Conservation (phyloP, 495 filamentous ascomycete species). For the Neurospora tetrasperma region DNA sequence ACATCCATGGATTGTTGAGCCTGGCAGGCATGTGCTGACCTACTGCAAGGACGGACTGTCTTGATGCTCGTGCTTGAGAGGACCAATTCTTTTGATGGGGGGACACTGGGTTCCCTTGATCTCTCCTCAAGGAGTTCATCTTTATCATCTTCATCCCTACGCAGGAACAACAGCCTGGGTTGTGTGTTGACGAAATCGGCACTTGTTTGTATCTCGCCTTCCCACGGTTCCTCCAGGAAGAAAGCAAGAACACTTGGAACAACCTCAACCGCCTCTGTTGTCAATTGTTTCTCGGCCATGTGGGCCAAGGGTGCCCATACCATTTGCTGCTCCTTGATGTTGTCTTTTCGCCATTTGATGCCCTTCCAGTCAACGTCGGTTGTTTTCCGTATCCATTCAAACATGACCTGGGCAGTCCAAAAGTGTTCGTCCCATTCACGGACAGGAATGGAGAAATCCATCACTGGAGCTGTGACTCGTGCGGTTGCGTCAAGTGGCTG, state of each 20-base stretch:
- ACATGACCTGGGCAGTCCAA: slow-evolving; percentile 14
- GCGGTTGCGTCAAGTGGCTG: slow-evolving; percentile 45
- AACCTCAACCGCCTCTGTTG: slow-evolving; percentile 23
- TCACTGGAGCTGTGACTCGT: slow-evolving; percentile 45
- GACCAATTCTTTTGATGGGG: not conserved
- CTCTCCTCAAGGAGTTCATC: slow-evolving; percentile 36
- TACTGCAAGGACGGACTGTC: not conserved
- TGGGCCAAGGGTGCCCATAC: slow-evolving; percentile 37
- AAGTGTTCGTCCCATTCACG: slow-evolving; percentile 43
- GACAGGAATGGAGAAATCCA: slow-evolving; percentile 49
- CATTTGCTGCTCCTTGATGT: slow-evolving; percentile 33
- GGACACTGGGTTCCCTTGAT: not conserved
- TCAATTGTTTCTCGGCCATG: slow-evolving; percentile 20
- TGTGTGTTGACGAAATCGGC: slow-evolving; percentile 41
- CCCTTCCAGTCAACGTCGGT: slow-evolving; percentile 14
- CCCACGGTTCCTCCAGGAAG: slow-evolving; percentile 15
- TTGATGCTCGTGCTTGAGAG: not conserved
- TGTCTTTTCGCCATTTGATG: slow-evolving; percentile 32
- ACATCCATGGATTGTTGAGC: not conserved
- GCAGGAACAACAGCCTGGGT: slow-evolving; percentile 42
- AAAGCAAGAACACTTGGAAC: slow-evolving; percentile 10
- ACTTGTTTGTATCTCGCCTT: slow-evolving; percentile 24
- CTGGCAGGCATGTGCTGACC: not conserved
- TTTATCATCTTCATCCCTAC: slow-evolving; percentile 35
- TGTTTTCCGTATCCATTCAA: slow-evolving; percentile 22